Evolutionary conservation across 352 stramenopile genomes (phyloP).

Genomic region (Aphanomyces cochlioides): DNA sequence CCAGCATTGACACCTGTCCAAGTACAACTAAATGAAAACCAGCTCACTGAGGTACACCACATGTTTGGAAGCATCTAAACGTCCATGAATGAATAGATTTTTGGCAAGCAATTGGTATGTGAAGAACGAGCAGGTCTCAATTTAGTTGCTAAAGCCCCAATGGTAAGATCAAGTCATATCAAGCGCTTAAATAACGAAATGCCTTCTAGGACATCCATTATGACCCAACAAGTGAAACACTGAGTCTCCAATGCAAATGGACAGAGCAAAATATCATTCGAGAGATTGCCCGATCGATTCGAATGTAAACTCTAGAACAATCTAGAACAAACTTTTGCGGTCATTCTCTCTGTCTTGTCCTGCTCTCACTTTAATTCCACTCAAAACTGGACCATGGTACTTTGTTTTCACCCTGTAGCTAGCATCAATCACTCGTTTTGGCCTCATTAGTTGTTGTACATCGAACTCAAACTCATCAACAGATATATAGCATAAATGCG

Average conservation of each 20-base stretch:
- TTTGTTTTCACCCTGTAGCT: no score
- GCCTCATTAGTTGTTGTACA: no score
- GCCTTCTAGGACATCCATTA: slow-evolving; percentile 53
- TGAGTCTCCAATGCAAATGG: slow-evolving; percentile 20
- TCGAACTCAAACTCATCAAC: no score
- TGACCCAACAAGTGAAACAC: slow-evolving; percentile 51
- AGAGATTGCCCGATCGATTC: slow-evolving; percentile 23
- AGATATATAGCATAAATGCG: no score
- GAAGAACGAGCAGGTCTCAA: slow-evolving; percentile 71
- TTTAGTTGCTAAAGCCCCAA: slow-evolving; percentile 50
- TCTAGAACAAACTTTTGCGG: neutral
- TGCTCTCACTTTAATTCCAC: no score
- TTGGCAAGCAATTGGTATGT: slow-evolving; percentile 57
- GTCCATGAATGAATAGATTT: slow-evolving; percentile 43
- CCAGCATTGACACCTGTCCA: slow-evolving; percentile 46
- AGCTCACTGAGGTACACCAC: slow-evolving; percentile 36
- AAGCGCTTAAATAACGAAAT: slow-evolving; percentile 14
- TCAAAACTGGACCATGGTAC: no score
- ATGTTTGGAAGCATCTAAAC: slow-evolving; percentile 45
- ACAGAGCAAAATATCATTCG: slow-evolving; percentile 24
- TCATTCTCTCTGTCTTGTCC: no score
- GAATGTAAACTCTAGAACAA: slow-evolving; percentile 12
- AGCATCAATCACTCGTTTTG: no score
- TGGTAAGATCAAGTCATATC: slow-evolving; percentile 44
- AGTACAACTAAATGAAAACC: slow-evolving; percentile 45